Conservation (phyloP, 768 basidiomycete genomes). For the Hypholoma sublateritium region DNA sequence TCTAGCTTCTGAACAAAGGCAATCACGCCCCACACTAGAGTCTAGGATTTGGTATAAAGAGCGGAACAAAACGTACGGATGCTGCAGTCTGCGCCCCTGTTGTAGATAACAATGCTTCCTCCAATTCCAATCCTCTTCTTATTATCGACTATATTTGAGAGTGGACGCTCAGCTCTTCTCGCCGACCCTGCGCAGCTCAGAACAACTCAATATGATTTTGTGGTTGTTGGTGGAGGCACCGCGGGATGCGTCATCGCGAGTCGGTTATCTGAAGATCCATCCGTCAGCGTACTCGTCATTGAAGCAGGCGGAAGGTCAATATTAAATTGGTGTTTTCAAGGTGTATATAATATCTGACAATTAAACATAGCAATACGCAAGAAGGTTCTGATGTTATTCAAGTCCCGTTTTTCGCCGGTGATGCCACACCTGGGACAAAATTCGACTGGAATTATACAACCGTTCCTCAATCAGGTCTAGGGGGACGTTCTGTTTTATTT, state of each 20-base stretch:
- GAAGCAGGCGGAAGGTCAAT: conserved; percentile 29
- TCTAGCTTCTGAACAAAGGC: too few relatives aligned
- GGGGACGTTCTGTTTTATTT: conserved; percentile 20
- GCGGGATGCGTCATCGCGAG: conserved; percentile 34
- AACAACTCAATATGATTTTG: conserved; percentile 21
- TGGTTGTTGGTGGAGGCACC: conserved; percentile 31
- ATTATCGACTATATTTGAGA: background rate
- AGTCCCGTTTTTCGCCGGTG: conserved; percentile 11
- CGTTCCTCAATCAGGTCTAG: conserved; percentile 21
- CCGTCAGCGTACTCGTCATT: conserved; percentile 27
- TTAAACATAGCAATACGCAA: conserved; percentile 3
- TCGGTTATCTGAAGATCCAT: conserved; percentile 30
- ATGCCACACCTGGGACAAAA: conserved; percentile 8
- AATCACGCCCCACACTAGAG: too few relatives aligned
- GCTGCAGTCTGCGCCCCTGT: background rate
- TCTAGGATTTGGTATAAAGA: too few relatives aligned
- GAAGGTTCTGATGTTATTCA: conserved; percentile 3
- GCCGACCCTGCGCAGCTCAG: conserved; percentile 1
- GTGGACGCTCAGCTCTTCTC: background rate
- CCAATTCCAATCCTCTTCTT: background rate
- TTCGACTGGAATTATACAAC: conserved; percentile 31
- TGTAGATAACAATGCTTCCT: background rate
- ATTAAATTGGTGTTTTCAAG: too few relatives aligned
- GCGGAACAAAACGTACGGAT: too few relatives aligned
- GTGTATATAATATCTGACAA: too few relatives aligned